Percentiles rank a stretch among this genome's conserved stretches.
These are phyloP conservation scores for Heritiera littoralis DNA, from an alignment of 345 rosid genomes.

Conservation along the genomic window DNA sequence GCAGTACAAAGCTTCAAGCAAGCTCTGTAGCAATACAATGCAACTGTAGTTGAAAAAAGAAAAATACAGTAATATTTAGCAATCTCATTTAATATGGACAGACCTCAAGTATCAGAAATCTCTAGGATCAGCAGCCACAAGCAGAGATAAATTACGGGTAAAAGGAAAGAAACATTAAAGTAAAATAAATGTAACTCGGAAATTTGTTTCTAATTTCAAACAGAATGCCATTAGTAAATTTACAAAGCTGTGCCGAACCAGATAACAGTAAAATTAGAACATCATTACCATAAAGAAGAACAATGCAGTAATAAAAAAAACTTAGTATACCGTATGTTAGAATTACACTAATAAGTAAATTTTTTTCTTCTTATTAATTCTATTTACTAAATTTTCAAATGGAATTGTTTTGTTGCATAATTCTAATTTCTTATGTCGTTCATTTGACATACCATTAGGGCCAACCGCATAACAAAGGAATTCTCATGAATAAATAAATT, in stretches of 20 bases:
- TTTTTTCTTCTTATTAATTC: neutral
- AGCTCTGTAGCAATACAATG: neutral
- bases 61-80: neutral
- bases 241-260: neutral
- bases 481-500: neutral
- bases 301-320: neutral
- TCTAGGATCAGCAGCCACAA: neutral
- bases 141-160: neutral
- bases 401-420: neutral
- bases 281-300: neutral
- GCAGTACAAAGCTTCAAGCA: neutral
- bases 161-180: neutral
- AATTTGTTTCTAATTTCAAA: neutral
- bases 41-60: neutral
- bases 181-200: neutral
- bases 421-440: neutral
- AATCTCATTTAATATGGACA: neutral
- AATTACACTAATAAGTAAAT: neutral
- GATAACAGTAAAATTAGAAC: neutral
- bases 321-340: neutral
- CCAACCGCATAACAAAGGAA: neutral
- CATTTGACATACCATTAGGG: neutral
- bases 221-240: neutral
- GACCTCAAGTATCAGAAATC: neutral
- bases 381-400: neutral